Evolutionary conservation across 257 asterid species (phyloP), one percentile per base, ranked within the genome.

Genomic region (Scutellaria galericulata): DNA sequence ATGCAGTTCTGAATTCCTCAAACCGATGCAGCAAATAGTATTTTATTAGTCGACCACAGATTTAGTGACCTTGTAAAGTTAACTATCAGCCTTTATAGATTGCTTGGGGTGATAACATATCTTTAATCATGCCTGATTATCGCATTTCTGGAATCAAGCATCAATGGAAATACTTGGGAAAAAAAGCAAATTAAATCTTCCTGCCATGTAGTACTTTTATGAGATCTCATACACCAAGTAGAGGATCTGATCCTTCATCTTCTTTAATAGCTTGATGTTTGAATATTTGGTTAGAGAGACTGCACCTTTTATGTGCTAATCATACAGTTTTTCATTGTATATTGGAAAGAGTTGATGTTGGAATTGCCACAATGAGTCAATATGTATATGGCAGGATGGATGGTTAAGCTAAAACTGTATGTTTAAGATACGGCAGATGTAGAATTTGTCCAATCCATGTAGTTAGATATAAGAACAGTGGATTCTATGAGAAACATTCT

Each of bases 61-160:
- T 31, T 22, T 22, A 48, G 51, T 50, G 62, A 67, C n/a, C 9
- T 24, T 76, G 56, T 27, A 31, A 31, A 15, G 61, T 10, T 60
- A 18, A 35, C 10, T 58, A 35, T n/a, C 11, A 58, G 18, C 37
- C 27, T 62, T 18, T 22, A 8, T 22, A 11, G 58, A 41, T 24
- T 24, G 24, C 47, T 70, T 54, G 45, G 68, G 48, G 37, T 67
- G 37, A 31, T 45, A 20, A 57, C 31, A 11, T 70, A 12, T 57
- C 66, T 70, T 70, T 59, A 35, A 44, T 40, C 18, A 56, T 45
- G 24, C 66, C 45, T 55, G 65, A 42, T 22, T 41, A 41, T 55
- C 22, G 44, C 41, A 15, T 55, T 44, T 47, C 66, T 55, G 20
- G 64, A 55, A 41, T 42, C 56, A 69, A 55, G 45, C 9, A 18